Conservation (phyloP, 1,284 basidiomycete genomes). For the Irpex lacteus region DNA sequence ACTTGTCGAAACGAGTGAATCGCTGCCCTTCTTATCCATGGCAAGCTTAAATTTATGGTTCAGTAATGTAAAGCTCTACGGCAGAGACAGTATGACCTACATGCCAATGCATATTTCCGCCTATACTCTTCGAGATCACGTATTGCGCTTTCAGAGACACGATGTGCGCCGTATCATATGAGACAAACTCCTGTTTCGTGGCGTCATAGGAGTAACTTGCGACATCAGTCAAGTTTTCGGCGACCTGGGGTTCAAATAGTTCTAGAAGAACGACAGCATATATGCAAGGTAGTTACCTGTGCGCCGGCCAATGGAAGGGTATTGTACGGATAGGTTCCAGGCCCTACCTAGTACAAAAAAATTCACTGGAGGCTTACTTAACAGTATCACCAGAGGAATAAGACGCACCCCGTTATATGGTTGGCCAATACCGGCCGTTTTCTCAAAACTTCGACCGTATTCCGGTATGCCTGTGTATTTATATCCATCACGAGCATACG, state of each 20-base stretch:
- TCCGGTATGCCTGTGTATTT: slow-evolving; percentile 57
- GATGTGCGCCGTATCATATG: slow-evolving; percentile 81
- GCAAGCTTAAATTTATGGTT: slow-evolving; percentile 41
- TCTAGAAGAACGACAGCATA: neutral
- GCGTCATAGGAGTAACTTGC: slow-evolving; percentile 79
- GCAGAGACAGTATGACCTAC: slow-evolving; percentile 30
- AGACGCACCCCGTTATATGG: slow-evolving; percentile 67
- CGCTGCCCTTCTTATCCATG: slow-evolving; percentile 55
- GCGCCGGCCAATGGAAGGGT: slow-evolving; percentile 63
- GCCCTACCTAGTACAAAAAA: slow-evolving; percentile 54
- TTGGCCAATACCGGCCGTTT: slow-evolving; percentile 72
- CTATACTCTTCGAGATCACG: slow-evolving; percentile 60
- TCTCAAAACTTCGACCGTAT: slow-evolving; percentile 83
- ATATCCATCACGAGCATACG: neutral
- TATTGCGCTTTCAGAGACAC: slow-evolving; percentile 76
- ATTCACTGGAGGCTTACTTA: too few species aligned
- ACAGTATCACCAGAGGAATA: too few species aligned
- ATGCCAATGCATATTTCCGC: slow-evolving; percentile 84
- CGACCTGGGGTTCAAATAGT: slow-evolving; percentile 35
- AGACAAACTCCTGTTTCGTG: slow-evolving; percentile 59
- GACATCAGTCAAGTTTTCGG: slow-evolving; percentile 73
- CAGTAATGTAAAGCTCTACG: too few species aligned
- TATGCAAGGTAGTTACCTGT: slow-evolving; percentile 25
- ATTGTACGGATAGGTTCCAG: slow-evolving; percentile 79
- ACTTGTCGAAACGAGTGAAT: slow-evolving; percentile 55